These are phyloP conservation scores for Hypoxylon sp. DNA, from an alignment of 2,329 filamentous ascomycete genomes.

Conservation along the genomic window DNA sequence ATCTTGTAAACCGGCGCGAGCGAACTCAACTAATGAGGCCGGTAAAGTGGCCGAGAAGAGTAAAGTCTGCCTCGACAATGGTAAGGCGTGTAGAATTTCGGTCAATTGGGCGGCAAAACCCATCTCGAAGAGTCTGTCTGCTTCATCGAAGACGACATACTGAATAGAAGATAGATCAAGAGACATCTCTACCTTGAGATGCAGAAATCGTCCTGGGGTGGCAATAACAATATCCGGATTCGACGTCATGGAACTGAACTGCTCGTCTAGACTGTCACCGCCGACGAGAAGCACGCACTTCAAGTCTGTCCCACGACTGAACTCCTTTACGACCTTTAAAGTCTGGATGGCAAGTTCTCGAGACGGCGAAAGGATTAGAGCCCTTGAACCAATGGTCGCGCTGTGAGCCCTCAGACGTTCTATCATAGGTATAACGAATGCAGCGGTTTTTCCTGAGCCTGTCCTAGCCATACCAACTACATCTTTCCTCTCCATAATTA, in stretches of 20 bases:
- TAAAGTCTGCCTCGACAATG: slow-evolving; percentile 86
- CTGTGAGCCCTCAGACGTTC: slow-evolving; percentile 92
- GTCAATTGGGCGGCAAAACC: slow-evolving; percentile 94
- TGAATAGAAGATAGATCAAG: slow-evolving; percentile 90
- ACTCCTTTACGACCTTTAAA: slow-evolving; percentile 94
- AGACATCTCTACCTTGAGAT: slow-evolving; percentile 96
- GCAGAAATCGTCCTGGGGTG: slow-evolving; percentile 94
- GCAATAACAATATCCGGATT: slow-evolving; percentile 99
- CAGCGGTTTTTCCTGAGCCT: slow-evolving; percentile 98
- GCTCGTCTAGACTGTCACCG: slow-evolving; percentile 95
- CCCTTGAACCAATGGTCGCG: slow-evolving; percentile 86
- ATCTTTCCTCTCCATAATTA: slow-evolving; percentile 90
- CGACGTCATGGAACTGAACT: slow-evolving; percentile 90
- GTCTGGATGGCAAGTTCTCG: slow-evolving; percentile 96
- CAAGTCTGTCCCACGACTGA: slow-evolving; percentile 90
- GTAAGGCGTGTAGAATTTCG: slow-evolving; percentile 92
- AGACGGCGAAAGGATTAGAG: slow-evolving; percentile 90
- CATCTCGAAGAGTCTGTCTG: slow-evolving; percentile 98
- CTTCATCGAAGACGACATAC: slow-evolving; percentile 98
- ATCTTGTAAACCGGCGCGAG: slow-evolving; percentile 91
- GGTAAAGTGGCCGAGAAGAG: slow-evolving; percentile 96
- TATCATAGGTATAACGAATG: slow-evolving; percentile 98
- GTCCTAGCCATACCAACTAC: slow-evolving; percentile 99
- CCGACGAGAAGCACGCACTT: slow-evolving; percentile 87
- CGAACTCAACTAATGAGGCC: slow-evolving; percentile 95